Conservation (phyloP, 2,329 filamentous ascomycete species). For the Trichoderma gracile region DNA sequence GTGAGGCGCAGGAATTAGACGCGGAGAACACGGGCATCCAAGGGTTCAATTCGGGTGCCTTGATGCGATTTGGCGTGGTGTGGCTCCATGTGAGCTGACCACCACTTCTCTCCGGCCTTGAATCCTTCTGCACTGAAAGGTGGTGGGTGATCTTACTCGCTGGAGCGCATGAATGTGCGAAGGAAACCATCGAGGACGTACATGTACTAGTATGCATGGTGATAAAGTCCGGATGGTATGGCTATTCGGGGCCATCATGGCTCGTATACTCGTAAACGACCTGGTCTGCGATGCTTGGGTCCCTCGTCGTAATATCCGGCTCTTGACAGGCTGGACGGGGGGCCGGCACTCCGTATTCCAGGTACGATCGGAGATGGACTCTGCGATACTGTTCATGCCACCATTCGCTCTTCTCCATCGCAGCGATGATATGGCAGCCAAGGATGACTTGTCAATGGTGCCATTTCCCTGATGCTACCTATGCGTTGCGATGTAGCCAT, state of each 20-base stretch:
- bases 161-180: too few species aligned
- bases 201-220: not conserved
- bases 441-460: slow-evolving; percentile 9
- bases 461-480: not conserved
- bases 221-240: not conserved
- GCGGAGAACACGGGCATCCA: not conserved
- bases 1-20: not conserved
- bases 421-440: not conserved
- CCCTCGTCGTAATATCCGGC: slow-evolving; percentile 15
- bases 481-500: not conserved
- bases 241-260: slow-evolving; percentile 1
- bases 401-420: slow-evolving; percentile 5
- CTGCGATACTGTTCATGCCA: not conserved
- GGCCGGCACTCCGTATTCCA: slow-evolving; percentile 3
- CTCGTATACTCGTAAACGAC: not conserved
- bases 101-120: slow-evolving; percentile 1
- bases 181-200: not conserved
- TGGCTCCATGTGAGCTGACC: slow-evolving; percentile 19
- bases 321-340: not conserved
- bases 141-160: too few species aligned
- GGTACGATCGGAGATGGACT: slow-evolving; percentile 19
- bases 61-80: not conserved
- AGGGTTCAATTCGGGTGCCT: not conserved
- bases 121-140: too few species aligned
- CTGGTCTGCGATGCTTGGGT: not conserved